Percentiles rank a stretch among this genome's conserved stretches.
Evolutionary conservation across 441 rosid species (phyloP).

Genomic region (Rhodomyrtus psidioides): DNA sequence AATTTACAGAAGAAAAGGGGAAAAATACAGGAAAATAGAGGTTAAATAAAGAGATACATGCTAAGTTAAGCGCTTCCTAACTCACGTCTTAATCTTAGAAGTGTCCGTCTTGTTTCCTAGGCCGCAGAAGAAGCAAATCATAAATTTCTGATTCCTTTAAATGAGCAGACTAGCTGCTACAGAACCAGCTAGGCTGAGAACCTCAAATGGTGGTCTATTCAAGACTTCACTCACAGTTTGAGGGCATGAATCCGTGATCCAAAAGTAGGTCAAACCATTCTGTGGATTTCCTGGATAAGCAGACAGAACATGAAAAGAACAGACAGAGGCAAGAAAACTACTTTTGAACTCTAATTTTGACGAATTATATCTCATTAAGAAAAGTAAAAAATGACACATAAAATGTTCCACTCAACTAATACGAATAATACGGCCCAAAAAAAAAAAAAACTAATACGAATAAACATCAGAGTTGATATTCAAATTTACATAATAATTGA

Average conservation of each 20-base stretch:
- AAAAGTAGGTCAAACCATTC: conserved; percentile 67
- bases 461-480: neutral
- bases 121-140: neutral
- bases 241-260: conserved; percentile 96
- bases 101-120: neutral
- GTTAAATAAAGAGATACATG: neutral
- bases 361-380: neutral
- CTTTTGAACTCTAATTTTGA: neutral
- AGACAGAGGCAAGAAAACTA: neutral
- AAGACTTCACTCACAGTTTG: conserved; percentile 64
- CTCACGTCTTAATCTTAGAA: neutral
- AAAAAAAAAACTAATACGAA: neutral
- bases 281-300: conserved; percentile 51
- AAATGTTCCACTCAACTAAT: neutral
- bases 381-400: neutral
- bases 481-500: neutral
- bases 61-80: neutral
- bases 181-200: conserved; percentile 84
- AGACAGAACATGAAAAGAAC: neutral
- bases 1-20: neutral
- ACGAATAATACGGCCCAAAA: too few relatives aligned
- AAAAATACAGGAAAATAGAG: neutral
- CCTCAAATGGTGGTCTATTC: conserved; percentile 69
- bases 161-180: conserved; percentile 87
- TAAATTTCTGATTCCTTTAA: conserved; percentile 2